Conservation (phyloP, 805 yeast species). For the Torulaspora quercuum region DNA sequence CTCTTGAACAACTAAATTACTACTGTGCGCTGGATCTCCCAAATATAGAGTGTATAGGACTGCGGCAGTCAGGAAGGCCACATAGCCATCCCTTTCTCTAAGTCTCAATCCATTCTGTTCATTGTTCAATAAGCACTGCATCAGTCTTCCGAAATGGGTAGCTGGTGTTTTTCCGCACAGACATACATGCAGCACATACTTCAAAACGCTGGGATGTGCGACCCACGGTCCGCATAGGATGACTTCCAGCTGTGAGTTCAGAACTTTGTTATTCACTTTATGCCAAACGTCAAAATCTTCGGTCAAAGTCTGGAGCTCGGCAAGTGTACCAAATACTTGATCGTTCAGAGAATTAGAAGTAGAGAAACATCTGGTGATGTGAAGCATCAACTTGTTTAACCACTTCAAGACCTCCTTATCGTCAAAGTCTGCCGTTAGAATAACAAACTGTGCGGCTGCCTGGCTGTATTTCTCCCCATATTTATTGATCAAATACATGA, state of each 20-base stretch:
- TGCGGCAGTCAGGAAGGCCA: constrained; percentile 44
- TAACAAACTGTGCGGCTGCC: constrained; percentile 30
- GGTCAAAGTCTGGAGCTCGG: constrained; percentile 36
- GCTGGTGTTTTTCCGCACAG: constrained; percentile 37
- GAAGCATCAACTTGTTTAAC: constrained; percentile 56
- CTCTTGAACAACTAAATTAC: constrained; percentile 48
- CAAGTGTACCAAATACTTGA: constrained; percentile 37
- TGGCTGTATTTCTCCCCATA: constrained; percentile 33
- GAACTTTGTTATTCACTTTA: constrained; percentile 42
- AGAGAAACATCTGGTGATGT: constrained; percentile 61
- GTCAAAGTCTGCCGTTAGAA: constrained; percentile 16
- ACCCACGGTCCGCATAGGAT: constrained; percentile 51
- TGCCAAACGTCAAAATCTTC: constrained; percentile 37
- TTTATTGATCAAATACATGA: constrained; percentile 32
- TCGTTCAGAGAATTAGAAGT: constrained; percentile 37
- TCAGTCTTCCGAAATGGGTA: constrained; percentile 47
- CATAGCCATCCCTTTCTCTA: constrained; percentile 25
- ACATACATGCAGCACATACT: constrained; percentile 43
- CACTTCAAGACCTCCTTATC: constrained; percentile 38
- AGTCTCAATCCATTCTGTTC: constrained; percentile 38
- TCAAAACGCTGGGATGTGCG: constrained; percentile 40
- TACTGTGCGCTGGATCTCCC: constrained; percentile 44
- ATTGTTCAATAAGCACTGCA: constrained; percentile 64
- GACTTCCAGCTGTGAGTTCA: constrained; percentile 66
- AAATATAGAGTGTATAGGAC: constrained; percentile 49